Conservation (phyloP, 2,329 filamentous ascomycete species). For the Passalora sequoiae region DNA sequence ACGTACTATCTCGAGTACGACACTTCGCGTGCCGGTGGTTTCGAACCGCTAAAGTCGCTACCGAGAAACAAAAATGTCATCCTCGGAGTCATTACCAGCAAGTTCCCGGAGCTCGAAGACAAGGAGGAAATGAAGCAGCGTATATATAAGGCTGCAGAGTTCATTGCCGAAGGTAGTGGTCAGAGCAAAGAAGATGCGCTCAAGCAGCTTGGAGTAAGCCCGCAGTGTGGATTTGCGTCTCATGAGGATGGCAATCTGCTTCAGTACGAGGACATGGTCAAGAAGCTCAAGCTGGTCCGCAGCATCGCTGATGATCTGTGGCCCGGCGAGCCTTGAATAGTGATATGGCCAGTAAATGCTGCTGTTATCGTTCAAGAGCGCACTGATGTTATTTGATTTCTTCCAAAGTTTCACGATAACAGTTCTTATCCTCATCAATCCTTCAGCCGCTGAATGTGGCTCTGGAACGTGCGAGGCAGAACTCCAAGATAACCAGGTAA, state of each 20-base stretch:
- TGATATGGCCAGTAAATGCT: no score
- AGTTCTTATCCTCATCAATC: no score
- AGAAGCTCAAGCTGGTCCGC: slow-evolving; percentile 65
- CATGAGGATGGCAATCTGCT: slow-evolving; percentile 69
- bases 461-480: no score
- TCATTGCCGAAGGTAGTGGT: slow-evolving; percentile 63
- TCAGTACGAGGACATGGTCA: slow-evolving; percentile 63
- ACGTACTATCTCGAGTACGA: slow-evolving; percentile 41
- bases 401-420: no score
- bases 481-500: no score
- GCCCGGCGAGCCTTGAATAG: slow-evolving; percentile 46
- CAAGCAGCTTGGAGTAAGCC: slow-evolving; percentile 62
- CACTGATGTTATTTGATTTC: neutral
- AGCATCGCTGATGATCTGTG: slow-evolving; percentile 69
- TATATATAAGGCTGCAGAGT: slow-evolving; percentile 52
- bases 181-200: slow-evolving; percentile 59
- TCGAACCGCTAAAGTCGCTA: slow-evolving; percentile 43
- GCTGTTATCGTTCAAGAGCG: no score
- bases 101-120: slow-evolving; percentile 44
- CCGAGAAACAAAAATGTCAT: slow-evolving; percentile 45
- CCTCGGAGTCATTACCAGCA: slow-evolving; percentile 44
- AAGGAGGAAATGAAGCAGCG: slow-evolving; percentile 45
- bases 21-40: slow-evolving; percentile 44
- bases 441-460: no score
- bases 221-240: slow-evolving; percentile 57